phyloP scores from a whole-genome alignment of 768 basidiomycete species.

The Tephrocybe rancida region DNA sequence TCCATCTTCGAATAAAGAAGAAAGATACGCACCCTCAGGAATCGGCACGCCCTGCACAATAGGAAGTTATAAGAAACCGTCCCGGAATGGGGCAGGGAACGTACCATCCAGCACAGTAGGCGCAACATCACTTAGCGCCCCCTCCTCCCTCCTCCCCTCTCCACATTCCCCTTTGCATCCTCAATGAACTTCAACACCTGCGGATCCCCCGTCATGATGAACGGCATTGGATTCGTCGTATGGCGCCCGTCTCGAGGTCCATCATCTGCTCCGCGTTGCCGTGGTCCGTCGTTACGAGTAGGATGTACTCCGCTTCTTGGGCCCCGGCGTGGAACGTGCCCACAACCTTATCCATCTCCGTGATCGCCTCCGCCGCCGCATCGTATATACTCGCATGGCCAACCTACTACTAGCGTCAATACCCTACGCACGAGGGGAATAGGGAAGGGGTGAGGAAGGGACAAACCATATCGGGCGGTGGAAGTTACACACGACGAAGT shows the following conservation, averaged over 20 bases:
- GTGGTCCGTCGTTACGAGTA: conserved; percentile 91
- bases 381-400: conserved; percentile 93
- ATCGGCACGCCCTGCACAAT: background rate
- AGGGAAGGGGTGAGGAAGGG: background rate
- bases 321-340: conserved; percentile 87
- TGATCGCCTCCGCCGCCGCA: conserved; percentile 87
- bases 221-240: conserved; percentile 87
- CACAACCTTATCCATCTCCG: conserved; percentile 88
- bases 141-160: conserved; percentile 60
- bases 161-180: conserved; percentile 46
- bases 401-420: no score
- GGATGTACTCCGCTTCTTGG: conserved; percentile 81
- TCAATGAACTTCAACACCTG: conserved; percentile 54
- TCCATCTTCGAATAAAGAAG: background rate
- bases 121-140: conserved; percentile 88
- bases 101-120: conserved; percentile 81
- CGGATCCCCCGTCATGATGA: conserved; percentile 78
- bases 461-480: conserved; percentile 91
- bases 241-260: conserved; percentile 82
- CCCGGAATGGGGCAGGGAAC: conserved; percentile 14
- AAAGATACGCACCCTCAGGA: background rate
- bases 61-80: background rate
- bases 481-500: conserved; percentile 98
- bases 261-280: conserved; percentile 97
- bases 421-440: no score